These are phyloP conservation scores for Rossbeevera mucosa DNA, from an alignment of 768 basidiomycete genomes.

Conservation along the genomic window DNA sequence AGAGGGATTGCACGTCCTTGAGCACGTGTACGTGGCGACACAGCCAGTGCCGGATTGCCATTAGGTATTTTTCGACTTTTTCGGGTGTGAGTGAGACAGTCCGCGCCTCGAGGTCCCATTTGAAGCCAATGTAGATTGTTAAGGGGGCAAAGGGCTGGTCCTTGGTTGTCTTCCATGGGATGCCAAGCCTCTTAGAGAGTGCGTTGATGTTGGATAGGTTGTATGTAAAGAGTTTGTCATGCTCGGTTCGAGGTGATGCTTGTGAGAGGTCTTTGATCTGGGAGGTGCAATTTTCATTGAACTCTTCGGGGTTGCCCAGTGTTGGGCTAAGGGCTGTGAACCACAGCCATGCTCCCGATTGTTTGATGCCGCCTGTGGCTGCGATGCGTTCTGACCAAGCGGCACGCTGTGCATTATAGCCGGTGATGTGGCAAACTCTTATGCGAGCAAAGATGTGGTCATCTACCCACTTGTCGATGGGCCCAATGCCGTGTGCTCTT, in stretches of 20 bases:
- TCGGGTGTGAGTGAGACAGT: constrained; percentile 22
- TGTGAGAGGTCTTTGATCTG: background rate
- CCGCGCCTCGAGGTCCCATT: constrained; percentile 29
- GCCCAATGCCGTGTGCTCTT: background rate
- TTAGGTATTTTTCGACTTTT: constrained; percentile 20
- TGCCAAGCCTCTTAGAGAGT: background rate
- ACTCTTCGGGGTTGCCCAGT: no score
- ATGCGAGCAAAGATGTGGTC: background rate
- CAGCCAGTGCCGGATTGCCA: constrained; percentile 7
- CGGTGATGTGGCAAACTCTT: no score
- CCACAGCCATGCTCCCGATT: no score
- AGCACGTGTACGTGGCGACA: no score
- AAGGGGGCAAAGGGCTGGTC: background rate
- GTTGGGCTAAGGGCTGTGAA: no score
- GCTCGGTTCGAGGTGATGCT: rapidly evolving
- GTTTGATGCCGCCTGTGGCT: no score
- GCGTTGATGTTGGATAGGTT: background rate
- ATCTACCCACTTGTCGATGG: background rate
- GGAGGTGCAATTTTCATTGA: background rate
- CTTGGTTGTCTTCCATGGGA: background rate
- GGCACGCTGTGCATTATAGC: no score
- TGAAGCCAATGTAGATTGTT: constrained; percentile 14
- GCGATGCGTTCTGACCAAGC: no score
- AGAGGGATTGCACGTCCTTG: no score
- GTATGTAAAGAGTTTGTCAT: background rate